phyloP scores from a whole-genome alignment of 2,329 filamentous ascomycete species.

The Epichloe sp. region DNA sequence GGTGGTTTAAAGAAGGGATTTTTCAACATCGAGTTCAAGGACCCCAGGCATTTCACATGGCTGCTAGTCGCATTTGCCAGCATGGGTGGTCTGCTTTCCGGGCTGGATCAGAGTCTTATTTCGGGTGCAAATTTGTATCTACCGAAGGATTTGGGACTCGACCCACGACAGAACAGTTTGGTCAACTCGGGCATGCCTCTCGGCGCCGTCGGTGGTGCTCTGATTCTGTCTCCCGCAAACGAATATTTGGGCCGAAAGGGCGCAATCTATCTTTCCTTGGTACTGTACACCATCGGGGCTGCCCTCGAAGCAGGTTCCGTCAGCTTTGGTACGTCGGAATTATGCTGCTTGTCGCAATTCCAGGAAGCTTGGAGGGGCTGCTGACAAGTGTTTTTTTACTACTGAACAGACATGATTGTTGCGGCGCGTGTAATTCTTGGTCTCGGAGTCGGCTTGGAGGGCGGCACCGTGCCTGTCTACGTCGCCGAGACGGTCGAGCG shows the following conservation, averaged over 20 bases:
- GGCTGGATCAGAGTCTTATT: conserved; percentile 61
- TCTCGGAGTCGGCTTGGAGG: conserved; percentile 58
- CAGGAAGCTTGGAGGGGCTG: neutral
- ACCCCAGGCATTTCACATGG: conserved; percentile 54
- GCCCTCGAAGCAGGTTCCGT: conserved; percentile 55
- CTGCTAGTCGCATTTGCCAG: conserved; percentile 58
- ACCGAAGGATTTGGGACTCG: conserved; percentile 43
- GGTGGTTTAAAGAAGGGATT: conserved; percentile 24
- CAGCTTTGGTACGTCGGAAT: conserved; percentile 36
- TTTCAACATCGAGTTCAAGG: conserved; percentile 44
- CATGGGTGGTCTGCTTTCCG: conserved; percentile 60
- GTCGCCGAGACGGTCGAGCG: conserved; percentile 60
- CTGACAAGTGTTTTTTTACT: neutral
- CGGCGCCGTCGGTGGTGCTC: conserved; percentile 56
- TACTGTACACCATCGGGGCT: conserved; percentile 58
- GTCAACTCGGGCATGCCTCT: conserved; percentile 61
- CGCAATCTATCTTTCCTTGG: conserved; percentile 55
- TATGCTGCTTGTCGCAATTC: neutral
- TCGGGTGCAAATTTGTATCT: conserved; percentile 57
- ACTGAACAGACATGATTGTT: conserved; percentile 46
- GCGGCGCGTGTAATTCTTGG: conserved; percentile 55
- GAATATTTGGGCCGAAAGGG: conserved; percentile 53
- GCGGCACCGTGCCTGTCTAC: conserved; percentile 62
- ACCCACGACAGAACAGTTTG: conserved; percentile 44
- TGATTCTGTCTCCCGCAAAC: conserved; percentile 53